Evolutionary conservation across 331 rosid species (phyloP), one percentile per base, ranked within the genome.

Genomic region (Quercus phellos): DNA sequence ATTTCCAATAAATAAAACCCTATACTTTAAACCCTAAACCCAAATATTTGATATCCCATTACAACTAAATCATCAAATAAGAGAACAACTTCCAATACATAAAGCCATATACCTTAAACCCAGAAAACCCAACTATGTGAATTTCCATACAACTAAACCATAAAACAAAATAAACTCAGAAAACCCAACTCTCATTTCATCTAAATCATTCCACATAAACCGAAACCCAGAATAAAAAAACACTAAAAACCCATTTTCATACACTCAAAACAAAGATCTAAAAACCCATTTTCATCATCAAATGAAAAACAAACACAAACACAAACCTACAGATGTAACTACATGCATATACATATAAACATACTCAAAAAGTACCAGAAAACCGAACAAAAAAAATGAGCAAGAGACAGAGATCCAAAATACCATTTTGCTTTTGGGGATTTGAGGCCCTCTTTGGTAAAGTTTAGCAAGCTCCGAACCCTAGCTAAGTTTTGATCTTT

Each of bases 371-470:
- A 70, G 30, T 24, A 22, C 9, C 7, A 11, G 14, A 21, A 46
- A 6, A 70, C 24, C 18, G 68, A 60, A 35, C 55, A 58, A 68
- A 51, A 38, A 8, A 38, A 8, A 2, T 38, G 46, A 38, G 46
- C 12, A 38, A 58, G 13, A 21, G 19, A n/a, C 2, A 19, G 1
- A 29, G 27, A 9, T 63, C 32, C 14, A 12, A 43, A 53, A 19
- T 78, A 83, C 86, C 86, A 83, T 83, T 14, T 38, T 68, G 22
- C 30, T 58, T 18, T 74, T 46, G 61, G 56, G 30, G 13, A 16
- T 53, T 74, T 30, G 22, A 24, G 42, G 77, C 19, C 74, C 60
- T 58, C 17, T 19, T n/a, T 6, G 59, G 59, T 54, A 14, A 11
- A 51, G 61, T 71, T 5, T 58, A 0, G 16, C n/a, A 26, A 32